phyloP scores from a whole-genome alignment of 371 early-diverging fungal species.

The Rhizopus microsporus region DNA sequence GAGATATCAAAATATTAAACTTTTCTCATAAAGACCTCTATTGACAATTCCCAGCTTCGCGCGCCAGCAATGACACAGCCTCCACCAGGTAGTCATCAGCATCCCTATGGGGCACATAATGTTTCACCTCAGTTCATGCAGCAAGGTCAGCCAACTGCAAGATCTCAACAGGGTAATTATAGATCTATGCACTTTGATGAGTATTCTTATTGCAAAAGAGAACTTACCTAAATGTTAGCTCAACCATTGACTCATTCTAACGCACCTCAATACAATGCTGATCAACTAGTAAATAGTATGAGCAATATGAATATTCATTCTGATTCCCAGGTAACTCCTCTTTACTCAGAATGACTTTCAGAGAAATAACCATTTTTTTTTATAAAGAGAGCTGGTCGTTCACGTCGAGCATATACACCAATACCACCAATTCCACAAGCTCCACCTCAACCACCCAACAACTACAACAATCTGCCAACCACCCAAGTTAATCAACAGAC shows the following conservation, averaged over 20 bases:
- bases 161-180: too few relatives aligned
- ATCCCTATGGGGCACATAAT: too few relatives aligned
- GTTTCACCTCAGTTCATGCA: too few relatives aligned
- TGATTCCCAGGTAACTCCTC: not conserved
- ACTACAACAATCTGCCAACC: conserved; percentile 8
- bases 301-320: not conserved
- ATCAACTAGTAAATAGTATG: not conserved
- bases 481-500: not conserved
- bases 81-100: too few relatives aligned
- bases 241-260: not conserved
- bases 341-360: too few relatives aligned
- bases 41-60: too few relatives aligned
- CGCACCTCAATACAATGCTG: not conserved
- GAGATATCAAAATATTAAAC: too few relatives aligned
- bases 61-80: too few relatives aligned
- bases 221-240: not conserved
- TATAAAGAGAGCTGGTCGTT: conserved; percentile 22
- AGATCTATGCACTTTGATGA: too few relatives aligned
- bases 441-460: conserved; percentile 1
- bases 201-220: too few relatives aligned
- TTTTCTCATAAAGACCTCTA: too few relatives aligned
- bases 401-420: conserved; percentile 40
- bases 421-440: conserved; percentile 9
- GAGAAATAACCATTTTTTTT: not conserved
- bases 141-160: too few relatives aligned